Percentiles rank a stretch among this genome's conserved stretches.
phyloP scores from a whole-genome alignment of 2,329 filamentous ascomycete species.

The Pyrenochaeta sp. region DNA sequence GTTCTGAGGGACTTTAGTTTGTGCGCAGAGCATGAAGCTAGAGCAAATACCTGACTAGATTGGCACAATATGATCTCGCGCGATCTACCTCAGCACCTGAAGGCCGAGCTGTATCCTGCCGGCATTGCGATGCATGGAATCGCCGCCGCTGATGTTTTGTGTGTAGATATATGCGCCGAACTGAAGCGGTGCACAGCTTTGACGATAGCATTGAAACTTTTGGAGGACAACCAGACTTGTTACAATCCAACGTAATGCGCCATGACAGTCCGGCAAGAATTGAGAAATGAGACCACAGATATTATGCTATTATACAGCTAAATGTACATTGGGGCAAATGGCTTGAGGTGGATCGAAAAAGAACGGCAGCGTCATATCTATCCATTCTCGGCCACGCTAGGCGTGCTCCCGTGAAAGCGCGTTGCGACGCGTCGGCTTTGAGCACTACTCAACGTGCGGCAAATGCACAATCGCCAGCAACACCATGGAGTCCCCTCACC shows the following conservation, averaged over 20 bases:
- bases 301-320: too few relatives aligned
- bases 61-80: slow-evolving; percentile 67
- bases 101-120: slow-evolving; percentile 28
- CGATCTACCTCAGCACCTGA: slow-evolving; percentile 61
- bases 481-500: slow-evolving; percentile 50
- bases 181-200: slow-evolving; percentile 26
- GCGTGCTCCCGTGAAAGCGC: slow-evolving; percentile 41
- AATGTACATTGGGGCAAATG: background rate
- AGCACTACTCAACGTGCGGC: slow-evolving; percentile 6
- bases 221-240: background rate
- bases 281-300: background rate
- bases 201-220: slow-evolving; percentile 37
- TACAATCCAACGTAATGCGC: background rate
- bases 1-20: slow-evolving; percentile 62
- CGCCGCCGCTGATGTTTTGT: slow-evolving; percentile 18
- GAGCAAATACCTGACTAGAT: slow-evolving; percentile 60
- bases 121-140: slow-evolving; percentile 33
- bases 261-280: background rate
- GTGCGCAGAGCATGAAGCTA: background rate
- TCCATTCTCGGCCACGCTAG: slow-evolving; percentile 23
- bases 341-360: slow-evolving; percentile 19
- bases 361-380: slow-evolving; percentile 27
- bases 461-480: slow-evolving; percentile 6
- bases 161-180: slow-evolving; percentile 21
- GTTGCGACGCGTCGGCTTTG: slow-evolving; percentile 37